Base-by-base conservation (phyloP, 192 early-diverging fungal genomes). In the Coemansia sp. region DNA sequence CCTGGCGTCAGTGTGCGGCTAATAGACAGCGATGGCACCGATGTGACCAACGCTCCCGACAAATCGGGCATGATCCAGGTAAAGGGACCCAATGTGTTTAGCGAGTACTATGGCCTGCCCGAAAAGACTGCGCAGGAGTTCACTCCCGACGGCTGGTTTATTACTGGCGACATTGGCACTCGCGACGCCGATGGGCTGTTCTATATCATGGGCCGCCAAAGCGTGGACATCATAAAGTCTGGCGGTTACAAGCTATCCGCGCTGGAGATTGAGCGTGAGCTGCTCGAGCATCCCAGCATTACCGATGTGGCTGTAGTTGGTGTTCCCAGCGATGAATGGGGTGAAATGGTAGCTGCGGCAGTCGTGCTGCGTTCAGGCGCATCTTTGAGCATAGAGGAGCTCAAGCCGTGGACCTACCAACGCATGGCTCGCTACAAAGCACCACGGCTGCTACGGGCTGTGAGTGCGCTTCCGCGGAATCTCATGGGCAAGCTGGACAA, bases 401-500 rank as follows among this genome's bases (percentile, higher is more conserved):
- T 90, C 23, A 62, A 65, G 53, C 60, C 60, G 6, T 81, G 64
- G 65, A 76, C 89, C 49, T 80, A 86, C 62, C 51, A 66, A 18
- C 71, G 75, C 37, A 60, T 94, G 58, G 90, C 93, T 3, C 66
- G 63, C 39, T 93, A 92, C 75, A 92, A 94, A 66, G 52, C 89
- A 1, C 93, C 93, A 8, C 83, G 69, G 39, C 28, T 64, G 50
- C 45, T 85, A 16, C 57, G 63, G 23, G 39, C 74, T 3, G 63
- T 82, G 2, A 79, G 85, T 32, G 61, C 66, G 20, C 60, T 94
- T 56, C 93, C 91, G 6, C 79, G 87, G 28, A 94, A 94, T 54
- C 83, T 85, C 5, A 92, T 94, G 90, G 89, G 90, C 20, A 94
- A 94, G 76, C 83, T 93, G 10, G 88, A 85, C 63, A 94, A 94